Evolutionary conservation across 495 filamentous ascomycete species (phyloP).

Genomic region (Podospora comata): DNA sequence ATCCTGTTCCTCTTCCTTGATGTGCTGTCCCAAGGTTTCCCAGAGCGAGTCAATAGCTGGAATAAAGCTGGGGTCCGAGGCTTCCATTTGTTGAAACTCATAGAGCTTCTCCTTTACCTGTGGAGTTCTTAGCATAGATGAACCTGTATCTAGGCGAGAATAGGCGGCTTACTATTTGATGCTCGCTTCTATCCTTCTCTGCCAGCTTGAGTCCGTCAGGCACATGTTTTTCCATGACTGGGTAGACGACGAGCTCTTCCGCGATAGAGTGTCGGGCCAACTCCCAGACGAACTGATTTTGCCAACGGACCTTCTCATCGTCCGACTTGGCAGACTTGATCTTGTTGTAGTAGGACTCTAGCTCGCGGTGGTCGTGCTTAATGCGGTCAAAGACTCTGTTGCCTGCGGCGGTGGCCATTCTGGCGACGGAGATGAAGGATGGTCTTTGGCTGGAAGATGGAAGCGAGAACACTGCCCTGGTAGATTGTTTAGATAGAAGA

Average conservation of each 20-base stretch:
- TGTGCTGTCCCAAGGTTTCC: conserved; percentile 52
- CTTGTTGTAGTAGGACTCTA: conserved; percentile 57
- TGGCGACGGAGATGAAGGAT: conserved; percentile 1
- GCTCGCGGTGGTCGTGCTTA: conserved; percentile 60
- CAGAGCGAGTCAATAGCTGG: conserved; percentile 53
- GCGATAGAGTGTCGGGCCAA: conserved; percentile 62
- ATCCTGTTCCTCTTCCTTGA: conserved; percentile 56
- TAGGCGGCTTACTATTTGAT: conserved; percentile 46
- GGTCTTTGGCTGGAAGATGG: conserved; percentile 8
- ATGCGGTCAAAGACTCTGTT: conserved; percentile 50
- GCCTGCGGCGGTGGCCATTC: conserved; percentile 2
- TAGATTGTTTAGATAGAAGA: not conserved
- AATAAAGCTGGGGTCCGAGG: conserved; percentile 48
- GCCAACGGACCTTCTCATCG: conserved; percentile 51
- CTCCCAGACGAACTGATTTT: conserved; percentile 71
- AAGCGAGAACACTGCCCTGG: not conserved
- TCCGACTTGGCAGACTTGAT: conserved; percentile 49
- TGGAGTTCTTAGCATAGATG: not conserved
- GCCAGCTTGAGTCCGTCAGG: conserved; percentile 48
- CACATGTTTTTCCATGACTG: conserved; percentile 59
- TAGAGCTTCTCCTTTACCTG: conserved; percentile 64
- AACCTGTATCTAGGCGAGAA: not conserved
- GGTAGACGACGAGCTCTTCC: conserved; percentile 70
- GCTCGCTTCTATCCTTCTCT: conserved; percentile 58
- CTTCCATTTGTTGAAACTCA: conserved; percentile 54